Evolutionary conservation across 257 asterid species (phyloP), one percentile per base, ranked within the genome.

Genomic region (Parsonsia alboflavescens): DNA sequence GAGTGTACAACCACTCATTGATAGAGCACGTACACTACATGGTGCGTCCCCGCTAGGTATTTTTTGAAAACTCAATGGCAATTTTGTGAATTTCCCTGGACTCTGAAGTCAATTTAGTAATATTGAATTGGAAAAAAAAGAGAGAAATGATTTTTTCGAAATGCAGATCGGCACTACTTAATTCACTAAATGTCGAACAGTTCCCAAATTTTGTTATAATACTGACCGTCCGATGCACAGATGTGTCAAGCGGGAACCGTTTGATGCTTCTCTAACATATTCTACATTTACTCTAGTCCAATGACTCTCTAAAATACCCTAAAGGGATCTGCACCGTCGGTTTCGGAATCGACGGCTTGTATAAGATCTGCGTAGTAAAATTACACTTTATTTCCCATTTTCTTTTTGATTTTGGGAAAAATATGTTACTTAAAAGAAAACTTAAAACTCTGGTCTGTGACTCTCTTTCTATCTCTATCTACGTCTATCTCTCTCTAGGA

Each of bases 391-490:
- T 70, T 75, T 59, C 75, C 63, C 58, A 48, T 21, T 44, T 78
- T 77, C 71, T 45, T 54, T n/a, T 11, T 17, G 7, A 33, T 33
- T 12, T 36, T 10, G 1, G 11, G 68, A 1, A 15, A 70, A 72
- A 75, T 8, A 70, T 48, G 71, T 13, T 65, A 48, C 57, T 73
- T 19, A 49, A 78, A 73, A 74, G 33, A 68, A 56, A 30, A 11
- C 79, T 80, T 75, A 42, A 28, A 76, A 82, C 73, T 64, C 28
- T 61, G 71, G 83, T 54, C 76, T 77, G 39, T 28, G 53, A 24
- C 36, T 73, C 68, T 63, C 77, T 67, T 73, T 79, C 50, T 82
- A 79, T 73, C 86, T 71, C 79, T 75, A 80, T 73, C 30, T 68
- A 5, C 17, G 22, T 30, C 58, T 41, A 17, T 82, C 80, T 81